Evolutionary conservation across 352 stramenopile species (phyloP).

Genomic region (Pythium insidiosum): DNA sequence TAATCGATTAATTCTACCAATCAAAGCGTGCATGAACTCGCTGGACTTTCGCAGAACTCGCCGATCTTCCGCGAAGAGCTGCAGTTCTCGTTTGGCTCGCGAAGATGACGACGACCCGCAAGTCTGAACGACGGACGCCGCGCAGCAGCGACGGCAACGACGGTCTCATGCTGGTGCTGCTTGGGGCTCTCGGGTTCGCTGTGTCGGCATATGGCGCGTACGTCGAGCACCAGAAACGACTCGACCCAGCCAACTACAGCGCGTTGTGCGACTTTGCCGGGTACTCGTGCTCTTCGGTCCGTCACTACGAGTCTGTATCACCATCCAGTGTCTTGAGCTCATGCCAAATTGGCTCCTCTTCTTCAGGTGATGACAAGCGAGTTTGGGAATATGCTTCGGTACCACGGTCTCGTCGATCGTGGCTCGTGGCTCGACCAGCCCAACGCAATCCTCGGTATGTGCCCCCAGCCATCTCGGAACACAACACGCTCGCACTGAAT

Average conservation of each 20-base stretch:
- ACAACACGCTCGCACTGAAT: no score
- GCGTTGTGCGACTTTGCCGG: conserved; percentile 46
- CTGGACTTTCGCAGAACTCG: no score
- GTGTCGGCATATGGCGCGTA: conserved; percentile 31
- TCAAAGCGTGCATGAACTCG: no score
- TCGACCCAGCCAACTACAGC: conserved; percentile 22
- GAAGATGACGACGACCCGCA: no score
- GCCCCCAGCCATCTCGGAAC: no score
- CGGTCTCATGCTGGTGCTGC: conserved; percentile 8
- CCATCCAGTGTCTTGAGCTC: neutral
- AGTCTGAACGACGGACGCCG: no score
- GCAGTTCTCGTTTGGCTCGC: no score
- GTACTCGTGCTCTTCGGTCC: conserved; percentile 50
- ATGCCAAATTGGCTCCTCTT: neutral
- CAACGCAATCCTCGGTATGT: conserved; percentile 35
- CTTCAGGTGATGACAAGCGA: conserved; percentile 44
- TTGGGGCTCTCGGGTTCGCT: conserved; percentile 10
- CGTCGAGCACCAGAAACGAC: conserved; percentile 38
- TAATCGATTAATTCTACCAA: no score
- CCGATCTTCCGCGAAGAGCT: no score
- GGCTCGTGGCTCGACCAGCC: conserved; percentile 35
- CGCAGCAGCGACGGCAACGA: neutral
- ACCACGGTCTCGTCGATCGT: conserved; percentile 28
- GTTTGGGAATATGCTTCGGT: conserved; percentile 36
- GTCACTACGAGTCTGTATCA: neutral